Evolutionary conservation across 805 yeast species (phyloP), one percentile per base, ranked within the genome.

Genomic region (Kodamaea kaohsiungensis): DNA sequence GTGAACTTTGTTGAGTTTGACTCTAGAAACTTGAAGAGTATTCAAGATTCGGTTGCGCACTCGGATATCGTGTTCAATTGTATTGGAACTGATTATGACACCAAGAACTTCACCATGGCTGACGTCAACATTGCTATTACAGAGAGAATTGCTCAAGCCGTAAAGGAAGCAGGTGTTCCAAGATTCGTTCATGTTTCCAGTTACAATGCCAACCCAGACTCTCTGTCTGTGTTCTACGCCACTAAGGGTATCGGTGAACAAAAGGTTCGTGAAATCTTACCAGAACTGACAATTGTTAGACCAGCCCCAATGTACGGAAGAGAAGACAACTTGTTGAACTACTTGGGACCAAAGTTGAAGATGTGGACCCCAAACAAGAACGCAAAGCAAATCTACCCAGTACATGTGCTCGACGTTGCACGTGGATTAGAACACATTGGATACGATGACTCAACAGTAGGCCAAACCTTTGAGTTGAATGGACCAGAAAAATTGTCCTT

Each of bases 1-100:
- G 91, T 90, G 30, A 88, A 87, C 72, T 86, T 85, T 69, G 83
- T 88, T 59, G 96, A 90, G 71, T 83, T 88, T 64, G 96, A 90
- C 69, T 75, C 90, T 59, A 80, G 96, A 70, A 90, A 90, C 75
- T 61, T 88, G 63, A 75, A 85, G 64, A 83, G 91, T 12, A 85
- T 90, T 58, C 88, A 88, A 67, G 89, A 88, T 60, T 76, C 89
- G 9, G 90, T 90, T 43, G 85, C 86, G 60, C 85, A 87, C 71
- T 85, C 93, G 2, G 96, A 90, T 66, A 87, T 90, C 53, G 96
- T 90, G 7, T 86, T 78, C 75, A 90, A 90, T 73, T 77, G 89
- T 68, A 77, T 89, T 56, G 96, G 96, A 46, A 83, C 88, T 33
- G 88, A 87, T 65, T 83, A 81, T 69, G 76, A 80, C 68, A 88